phyloP scores from a whole-genome alignment of 148 eudicot species.

The Rhododendron kiyosumense region DNA sequence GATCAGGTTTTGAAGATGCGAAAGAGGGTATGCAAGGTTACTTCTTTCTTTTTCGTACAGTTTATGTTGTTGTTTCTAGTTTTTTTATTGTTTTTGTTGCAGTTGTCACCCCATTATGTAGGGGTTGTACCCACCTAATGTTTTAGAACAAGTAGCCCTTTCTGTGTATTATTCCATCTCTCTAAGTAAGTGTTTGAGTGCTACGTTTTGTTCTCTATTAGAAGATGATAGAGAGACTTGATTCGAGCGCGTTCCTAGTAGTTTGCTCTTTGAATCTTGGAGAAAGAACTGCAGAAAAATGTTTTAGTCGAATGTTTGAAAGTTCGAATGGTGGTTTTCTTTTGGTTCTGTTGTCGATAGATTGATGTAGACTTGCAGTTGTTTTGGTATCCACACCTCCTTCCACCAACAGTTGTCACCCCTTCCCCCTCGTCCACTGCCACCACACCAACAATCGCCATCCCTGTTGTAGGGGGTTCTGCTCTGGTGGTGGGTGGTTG shows the following conservation, averaged over 20 bases:
- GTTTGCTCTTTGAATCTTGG: neutral
- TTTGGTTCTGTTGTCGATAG: no score
- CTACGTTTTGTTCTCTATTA: neutral
- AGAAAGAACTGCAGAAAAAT: neutral
- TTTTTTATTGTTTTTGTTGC: slow-evolving; percentile 29
- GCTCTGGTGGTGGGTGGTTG: no score
- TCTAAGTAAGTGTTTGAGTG: slow-evolving; percentile 9
- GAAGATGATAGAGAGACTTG: neutral
- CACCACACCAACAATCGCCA: no score
- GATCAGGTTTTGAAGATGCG: slow-evolving; percentile 41
- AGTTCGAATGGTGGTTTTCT: no score
- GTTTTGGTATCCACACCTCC: neutral
- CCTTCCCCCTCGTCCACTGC: no score
- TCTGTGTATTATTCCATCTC: neutral
- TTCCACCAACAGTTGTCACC: no score
- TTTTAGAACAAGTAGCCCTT: slow-evolving; percentile 1
- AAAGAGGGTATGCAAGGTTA: slow-evolving; percentile 36
- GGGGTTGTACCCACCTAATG: slow-evolving; percentile 69
- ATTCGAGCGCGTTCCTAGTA: neutral
- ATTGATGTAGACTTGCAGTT: neutral
- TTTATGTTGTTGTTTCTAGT: slow-evolving; percentile 38
- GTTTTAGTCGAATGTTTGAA: neutral
- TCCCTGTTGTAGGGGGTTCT: no score
- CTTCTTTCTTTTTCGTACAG: slow-evolving; percentile 42
- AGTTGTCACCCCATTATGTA: slow-evolving; percentile 37